Evolutionary conservation across 805 yeast genomes (phyloP).

Genomic region (Candida suzukii): DNA sequence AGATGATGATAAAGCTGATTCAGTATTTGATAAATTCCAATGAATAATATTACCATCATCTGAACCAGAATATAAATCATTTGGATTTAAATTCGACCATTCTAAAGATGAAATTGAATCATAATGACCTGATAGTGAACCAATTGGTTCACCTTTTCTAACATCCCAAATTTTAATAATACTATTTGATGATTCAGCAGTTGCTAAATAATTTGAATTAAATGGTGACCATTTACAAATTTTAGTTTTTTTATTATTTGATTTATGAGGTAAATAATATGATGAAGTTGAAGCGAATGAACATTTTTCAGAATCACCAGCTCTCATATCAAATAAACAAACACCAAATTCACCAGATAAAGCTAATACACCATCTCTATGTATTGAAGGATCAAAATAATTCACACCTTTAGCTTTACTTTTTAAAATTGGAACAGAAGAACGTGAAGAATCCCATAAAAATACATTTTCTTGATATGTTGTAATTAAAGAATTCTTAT

Average conservation of each 20-base stretch:
- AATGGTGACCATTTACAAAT: conserved; percentile 56
- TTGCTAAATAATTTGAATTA: conserved; percentile 56
- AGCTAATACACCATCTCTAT: conserved; percentile 47
- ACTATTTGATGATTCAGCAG: conserved; percentile 48
- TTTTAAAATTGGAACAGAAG: conserved; percentile 52
- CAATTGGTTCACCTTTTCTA: conserved; percentile 46
- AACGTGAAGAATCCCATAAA: conserved; percentile 65
- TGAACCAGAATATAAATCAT: conserved; percentile 51
- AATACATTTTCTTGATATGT: conserved; percentile 65
- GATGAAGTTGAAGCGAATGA: conserved; percentile 18
- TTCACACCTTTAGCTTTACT: conserved; percentile 43
- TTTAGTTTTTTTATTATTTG: conserved; percentile 26
- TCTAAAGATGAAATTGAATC: conserved; percentile 49
- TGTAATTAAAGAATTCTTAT: conserved; percentile 45
- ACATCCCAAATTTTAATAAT: conserved; percentile 70
- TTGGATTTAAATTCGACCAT: conserved; percentile 37
- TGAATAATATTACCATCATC: conserved; percentile 61
- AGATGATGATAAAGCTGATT: background rate
- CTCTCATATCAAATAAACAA: conserved; percentile 65
- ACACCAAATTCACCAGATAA: conserved; percentile 69
- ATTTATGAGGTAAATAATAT: conserved; percentile 35
- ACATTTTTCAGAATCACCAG: conserved; percentile 20
- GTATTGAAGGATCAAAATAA: conserved; percentile 41
- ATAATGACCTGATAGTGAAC: conserved; percentile 47
- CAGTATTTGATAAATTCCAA: conserved; percentile 46